Conservation (phyloP, 768 basidiomycete genomes). For the Podaxis sp. region DNA sequence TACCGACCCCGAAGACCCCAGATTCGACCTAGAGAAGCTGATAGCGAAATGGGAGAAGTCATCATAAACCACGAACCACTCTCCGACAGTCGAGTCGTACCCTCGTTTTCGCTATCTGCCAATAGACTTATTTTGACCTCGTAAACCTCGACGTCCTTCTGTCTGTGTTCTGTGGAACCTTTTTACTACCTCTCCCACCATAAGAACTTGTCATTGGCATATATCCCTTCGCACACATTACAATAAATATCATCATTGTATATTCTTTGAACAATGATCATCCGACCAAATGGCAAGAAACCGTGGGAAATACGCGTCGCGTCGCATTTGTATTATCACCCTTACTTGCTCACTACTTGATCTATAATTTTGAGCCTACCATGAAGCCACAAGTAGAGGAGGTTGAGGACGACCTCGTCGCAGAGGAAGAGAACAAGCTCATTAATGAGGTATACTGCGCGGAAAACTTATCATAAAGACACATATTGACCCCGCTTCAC, state of each 20-base stretch:
- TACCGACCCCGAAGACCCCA: conserved; percentile 92
- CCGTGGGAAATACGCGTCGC: conserved; percentile 17
- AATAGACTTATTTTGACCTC: conserved; percentile 22
- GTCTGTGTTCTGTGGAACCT: neutral
- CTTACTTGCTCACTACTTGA: too few relatives aligned
- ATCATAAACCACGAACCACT: conserved; percentile 39
- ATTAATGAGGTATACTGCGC: conserved; percentile 71
- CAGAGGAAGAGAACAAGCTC: conserved; percentile 85
- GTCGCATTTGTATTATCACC: conserved; percentile 8
- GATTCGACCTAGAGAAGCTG: conserved; percentile 94
- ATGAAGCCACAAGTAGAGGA: conserved; percentile 63
- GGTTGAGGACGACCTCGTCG: conserved; percentile 75
- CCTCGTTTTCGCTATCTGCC: conserved; percentile 11
- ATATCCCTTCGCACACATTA: conserved; percentile 5
- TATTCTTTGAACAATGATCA: neutral
- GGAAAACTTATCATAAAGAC: conserved; percentile 1
- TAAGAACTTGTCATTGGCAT: conserved; percentile 7
- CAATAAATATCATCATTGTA: conserved; percentile 1
- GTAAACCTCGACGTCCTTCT: neutral
- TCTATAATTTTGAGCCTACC: neutral
- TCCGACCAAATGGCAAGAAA: neutral
- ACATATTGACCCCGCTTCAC: neutral
- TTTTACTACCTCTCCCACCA: neutral
- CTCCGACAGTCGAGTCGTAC: conserved; percentile 15
- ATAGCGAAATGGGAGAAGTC: conserved; percentile 73